These are phyloP conservation scores for Chlorella vulgaris DNA, from an alignment of 139 green algal genomes.

Conservation along the genomic window DNA sequence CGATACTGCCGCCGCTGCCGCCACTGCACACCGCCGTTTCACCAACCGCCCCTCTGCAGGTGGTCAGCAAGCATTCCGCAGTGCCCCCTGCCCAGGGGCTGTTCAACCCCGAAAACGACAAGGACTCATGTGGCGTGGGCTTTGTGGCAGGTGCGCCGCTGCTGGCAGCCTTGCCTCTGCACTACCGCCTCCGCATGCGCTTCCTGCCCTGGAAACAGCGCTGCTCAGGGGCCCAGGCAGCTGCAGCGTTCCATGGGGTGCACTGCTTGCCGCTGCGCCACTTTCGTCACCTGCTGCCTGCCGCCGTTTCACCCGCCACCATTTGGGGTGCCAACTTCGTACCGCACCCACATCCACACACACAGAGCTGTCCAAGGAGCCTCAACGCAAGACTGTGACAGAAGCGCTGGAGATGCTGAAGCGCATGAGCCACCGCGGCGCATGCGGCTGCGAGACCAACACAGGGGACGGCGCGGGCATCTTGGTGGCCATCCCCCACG, in stretches of 20 bases:
- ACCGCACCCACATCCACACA: no score
- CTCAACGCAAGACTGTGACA: slow-evolving; percentile 73
- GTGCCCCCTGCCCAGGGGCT: slow-evolving; percentile 43
- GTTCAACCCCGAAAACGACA: slow-evolving; percentile 68
- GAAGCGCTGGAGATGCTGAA: slow-evolving; percentile 92
- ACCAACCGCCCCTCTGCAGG: slow-evolving; percentile 1
- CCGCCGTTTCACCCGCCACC: neutral
- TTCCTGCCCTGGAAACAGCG: no score
- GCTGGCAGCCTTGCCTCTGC: neutral
- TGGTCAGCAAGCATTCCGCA: slow-evolving; percentile 43
- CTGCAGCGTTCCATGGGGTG: no score
- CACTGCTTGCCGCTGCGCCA: no score
- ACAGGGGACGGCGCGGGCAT: slow-evolving; percentile 96
- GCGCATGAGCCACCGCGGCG: slow-evolving; percentile 88
- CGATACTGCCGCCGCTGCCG: neutral
- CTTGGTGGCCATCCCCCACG: slow-evolving; percentile 87
- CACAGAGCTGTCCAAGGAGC: slow-evolving; percentile 77
- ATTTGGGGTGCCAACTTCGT: no score
- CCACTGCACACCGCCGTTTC: neutral
- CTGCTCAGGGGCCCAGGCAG: no score
- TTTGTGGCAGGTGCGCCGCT: slow-evolving; percentile 76
- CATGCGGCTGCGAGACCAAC: slow-evolving; percentile 95
- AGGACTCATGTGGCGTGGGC: slow-evolving; percentile 89
- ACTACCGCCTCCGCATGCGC: no score
- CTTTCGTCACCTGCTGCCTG: neutral